Evolutionary conservation across 1,284 basidiomycete genomes (phyloP), one percentile per base, ranked within the genome.

Genomic region (Pyrrhoderma noxium): DNA sequence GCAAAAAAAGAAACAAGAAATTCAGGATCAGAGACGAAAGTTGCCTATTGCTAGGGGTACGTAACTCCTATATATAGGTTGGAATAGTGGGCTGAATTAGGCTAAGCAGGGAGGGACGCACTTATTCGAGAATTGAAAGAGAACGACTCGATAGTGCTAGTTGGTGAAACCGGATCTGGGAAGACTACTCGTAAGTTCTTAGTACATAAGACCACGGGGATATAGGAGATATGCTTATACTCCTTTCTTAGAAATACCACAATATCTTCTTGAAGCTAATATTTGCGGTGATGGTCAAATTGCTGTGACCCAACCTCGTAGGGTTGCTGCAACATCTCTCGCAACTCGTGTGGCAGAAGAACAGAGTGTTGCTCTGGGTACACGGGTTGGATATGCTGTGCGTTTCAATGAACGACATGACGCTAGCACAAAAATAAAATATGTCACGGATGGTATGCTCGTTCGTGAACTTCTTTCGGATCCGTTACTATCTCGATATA

Each of bases 91-190:
- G n/a, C 38, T 40, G 38, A 40, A 7, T 7, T 8, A 40, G 8
- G n/a, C n/a, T 47, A 38, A 37, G 21, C 59, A 92, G 91, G 88
- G 45, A 82, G 79, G 61, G 79, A 85, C 23, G 80, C 82, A 36
- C 77, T 96, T 25, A 68, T 93, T 25, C 73, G 82, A 50, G 81
- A 85, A 62, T 83, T 95, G 47, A 68, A 75, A 40, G 70, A 78
- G 42, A 82, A 95, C 66, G 89, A 96, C 64, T 92, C 96, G 2
- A 88, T 89, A 1, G 83, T 99, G 47, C 76, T 99, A 21, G 74
- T 99, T 14, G 95, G 94, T 49, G 95, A 99, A 70, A 99, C 95
- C 0, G 96, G 95, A 35, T 96, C 93, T 22, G 95, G 95, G 56
- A 99, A 99, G 72, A 97, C 95, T 0, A 99, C 95, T 44, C 94